These are phyloP conservation scores for Phytophthora capsici DNA, from an alignment of 352 stramenopile species.

Conservation along the genomic window DNA sequence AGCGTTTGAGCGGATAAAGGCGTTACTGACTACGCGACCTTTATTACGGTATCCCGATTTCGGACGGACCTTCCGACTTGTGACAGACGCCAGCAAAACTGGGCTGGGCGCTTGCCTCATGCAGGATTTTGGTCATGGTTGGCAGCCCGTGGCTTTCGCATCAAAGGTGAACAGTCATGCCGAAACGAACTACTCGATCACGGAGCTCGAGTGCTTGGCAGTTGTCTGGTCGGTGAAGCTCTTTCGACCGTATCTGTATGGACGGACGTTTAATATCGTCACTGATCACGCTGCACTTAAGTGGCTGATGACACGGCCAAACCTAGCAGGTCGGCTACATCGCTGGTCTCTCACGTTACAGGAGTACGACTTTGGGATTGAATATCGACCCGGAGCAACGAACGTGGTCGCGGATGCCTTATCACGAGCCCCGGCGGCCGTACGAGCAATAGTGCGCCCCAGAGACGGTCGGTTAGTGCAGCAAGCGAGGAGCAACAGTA, in stretches of 20 bases:
- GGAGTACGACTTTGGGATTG: background rate
- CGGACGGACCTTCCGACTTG: background rate
- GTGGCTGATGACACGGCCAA: conserved; percentile 3
- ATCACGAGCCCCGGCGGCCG: background rate
- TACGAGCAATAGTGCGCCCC: too few relatives aligned
- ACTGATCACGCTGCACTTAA: background rate
- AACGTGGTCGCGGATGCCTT: background rate
- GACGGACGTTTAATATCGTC: background rate
- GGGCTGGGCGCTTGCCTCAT: background rate
- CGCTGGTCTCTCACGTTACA: background rate
- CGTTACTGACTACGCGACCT: background rate
- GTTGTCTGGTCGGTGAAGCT: background rate
- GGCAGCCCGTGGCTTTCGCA: background rate
- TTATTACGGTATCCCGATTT: background rate
- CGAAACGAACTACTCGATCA: background rate
- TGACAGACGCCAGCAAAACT: conserved; percentile 1
- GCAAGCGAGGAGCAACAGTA: too few relatives aligned
- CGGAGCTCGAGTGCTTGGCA: background rate
- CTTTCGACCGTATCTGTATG: conserved; percentile 4
- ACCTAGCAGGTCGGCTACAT: background rate
- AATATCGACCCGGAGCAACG: background rate
- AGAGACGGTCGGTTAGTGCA: too few relatives aligned
- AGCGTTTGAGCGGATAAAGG: background rate
- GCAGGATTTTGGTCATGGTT: background rate
- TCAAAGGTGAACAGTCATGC: background rate